Evolutionary conservation across 1,284 basidiomycete genomes (phyloP), one percentile per base, ranked within the genome.

Genomic region (Grifola frondosa): DNA sequence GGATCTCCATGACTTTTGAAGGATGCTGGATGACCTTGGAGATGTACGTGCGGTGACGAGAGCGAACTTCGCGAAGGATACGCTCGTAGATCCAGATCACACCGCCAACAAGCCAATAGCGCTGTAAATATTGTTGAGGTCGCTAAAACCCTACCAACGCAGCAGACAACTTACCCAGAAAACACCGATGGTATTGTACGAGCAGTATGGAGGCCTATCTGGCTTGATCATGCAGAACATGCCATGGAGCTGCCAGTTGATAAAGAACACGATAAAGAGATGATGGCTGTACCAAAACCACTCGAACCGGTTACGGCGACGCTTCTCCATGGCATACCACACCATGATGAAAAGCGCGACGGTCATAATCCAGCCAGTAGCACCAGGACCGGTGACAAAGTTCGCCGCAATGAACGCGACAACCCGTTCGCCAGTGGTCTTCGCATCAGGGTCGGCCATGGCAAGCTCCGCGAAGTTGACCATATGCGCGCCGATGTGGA

Each of bases 191-290:
- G 70, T 78, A 61, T 85, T 87, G 65, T 65, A 85, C 5, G 85
- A 89, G 69, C 92, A 96, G 67, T 77, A 91, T 0, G 89, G 91
- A 0, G 86, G 77, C 40, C 86, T 73, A 65, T 94, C 90, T n/a
- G 91, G 91, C 68, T 91, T 70, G 66, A 91, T 89, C 88, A 90
- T 91, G 66, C 91, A 94, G 78, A 92, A 93, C 87, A 94, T 88
- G 42, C 92, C 91, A 61, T 95, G 92, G 26, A 94, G 71, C 65
- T 95, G 91, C 91, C 92, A 95, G 58, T 74, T 72, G 62, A 91
- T 77, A 73, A 96, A 96, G 76, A 93, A 93, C 50, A 90, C 61
- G 57, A 94, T 80, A 71, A 92, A 93, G 39, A 96, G 74, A 64
- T 92, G 90, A 63, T 92, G 89, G 12, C 81, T 78, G 67, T 92